Percentiles rank a stretch among this genome's conserved stretches.
Conservation (phyloP, 1,284 basidiomycete species). For the Chondrostereum purpureum region DNA sequence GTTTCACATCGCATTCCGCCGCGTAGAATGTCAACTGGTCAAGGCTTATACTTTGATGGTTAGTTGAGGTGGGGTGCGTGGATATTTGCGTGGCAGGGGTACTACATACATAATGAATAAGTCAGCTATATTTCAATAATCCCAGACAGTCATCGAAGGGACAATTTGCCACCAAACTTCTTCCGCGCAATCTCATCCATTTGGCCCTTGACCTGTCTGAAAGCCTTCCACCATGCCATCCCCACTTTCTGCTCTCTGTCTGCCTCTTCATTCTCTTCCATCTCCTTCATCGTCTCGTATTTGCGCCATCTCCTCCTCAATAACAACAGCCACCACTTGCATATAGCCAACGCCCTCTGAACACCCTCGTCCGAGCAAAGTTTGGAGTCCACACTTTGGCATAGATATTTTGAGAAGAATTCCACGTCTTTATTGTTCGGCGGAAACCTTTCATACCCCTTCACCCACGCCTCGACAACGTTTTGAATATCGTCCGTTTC, state of each 20-base stretch:
- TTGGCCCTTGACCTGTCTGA: conserved; percentile 52
- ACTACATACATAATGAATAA: too few species aligned
- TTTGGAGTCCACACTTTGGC: conserved; percentile 50
- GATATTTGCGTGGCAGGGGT: too few species aligned
- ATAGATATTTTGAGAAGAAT: conserved; percentile 64
- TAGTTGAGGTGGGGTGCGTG: too few species aligned
- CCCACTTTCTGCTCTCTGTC: conserved; percentile 34
- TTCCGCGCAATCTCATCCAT: conserved; percentile 55
- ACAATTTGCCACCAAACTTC: conserved; percentile 63
- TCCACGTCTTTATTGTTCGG: conserved; percentile 68
- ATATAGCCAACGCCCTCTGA: conserved; percentile 59
- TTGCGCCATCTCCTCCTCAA: conserved; percentile 50
- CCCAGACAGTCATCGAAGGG: conserved; percentile 32
- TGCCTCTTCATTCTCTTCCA: conserved; percentile 23
- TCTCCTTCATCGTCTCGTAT: conserved; percentile 40
- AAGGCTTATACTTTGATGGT: too few species aligned
- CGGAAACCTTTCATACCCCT: conserved; percentile 44
- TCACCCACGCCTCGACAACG: conserved; percentile 70
- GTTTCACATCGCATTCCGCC: too few species aligned
- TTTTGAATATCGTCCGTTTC: conserved; percentile 63
- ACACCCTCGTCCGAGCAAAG: conserved; percentile 53
- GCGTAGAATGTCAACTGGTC: too few species aligned
- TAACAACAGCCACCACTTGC: conserved; percentile 76
- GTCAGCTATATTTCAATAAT: too few species aligned
- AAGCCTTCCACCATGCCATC: conserved; percentile 72